Evolutionary conservation across 164 flowering plant species (phyloP), one percentile per base, ranked within the genome.

Genomic region (Stephania cephalantha): DNA sequence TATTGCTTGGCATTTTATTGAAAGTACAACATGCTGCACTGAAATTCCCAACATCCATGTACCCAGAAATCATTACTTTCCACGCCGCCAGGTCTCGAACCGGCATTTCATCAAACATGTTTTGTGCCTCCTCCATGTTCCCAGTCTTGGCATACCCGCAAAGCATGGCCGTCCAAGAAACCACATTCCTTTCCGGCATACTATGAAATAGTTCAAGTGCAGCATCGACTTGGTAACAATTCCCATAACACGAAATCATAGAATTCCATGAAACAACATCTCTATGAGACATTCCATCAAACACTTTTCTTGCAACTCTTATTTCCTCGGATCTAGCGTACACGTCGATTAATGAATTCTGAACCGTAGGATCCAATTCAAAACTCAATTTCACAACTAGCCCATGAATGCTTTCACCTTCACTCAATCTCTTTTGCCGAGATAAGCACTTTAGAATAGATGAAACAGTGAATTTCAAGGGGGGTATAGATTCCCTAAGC

Each of bases 211-310:
- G 45, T 10, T 68, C 70, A 1, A 81, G 76, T 12, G 87, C 87
- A 52, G 46, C 64, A 45, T 75, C 79, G 9, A 82, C 71, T 25
- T 75, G 74, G 6, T 82, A 81, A 75, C 72, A 68, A 68, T 73
- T 81, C 42, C 74, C 80, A 73, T 76, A 83, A 3, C 86, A 82
- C 2, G 78, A 76, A 66, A 85, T 78, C 85, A 85, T 85, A 6
- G 79, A 75, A 77, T 85, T 85, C 88, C 86, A 85, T 4, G 87
- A 83, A 73, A 84, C 80, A 6, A 75, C 10, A 76, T 85, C 88
- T 71, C 69, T 84, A 9, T 70, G 71, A 9, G 22, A 30, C 84
- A 82, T 82, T 72, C 68, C 81, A 72, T 82, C 82, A 69, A 84
- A 86, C 7, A 81, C 77, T 70, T n/a, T 6, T 71, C 79, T 78